Evolutionary conservation across 2,329 filamentous ascomycete genomes (phyloP), one percentile per base, ranked within the genome.

Genomic region (Hypoxylon sp.): DNA sequence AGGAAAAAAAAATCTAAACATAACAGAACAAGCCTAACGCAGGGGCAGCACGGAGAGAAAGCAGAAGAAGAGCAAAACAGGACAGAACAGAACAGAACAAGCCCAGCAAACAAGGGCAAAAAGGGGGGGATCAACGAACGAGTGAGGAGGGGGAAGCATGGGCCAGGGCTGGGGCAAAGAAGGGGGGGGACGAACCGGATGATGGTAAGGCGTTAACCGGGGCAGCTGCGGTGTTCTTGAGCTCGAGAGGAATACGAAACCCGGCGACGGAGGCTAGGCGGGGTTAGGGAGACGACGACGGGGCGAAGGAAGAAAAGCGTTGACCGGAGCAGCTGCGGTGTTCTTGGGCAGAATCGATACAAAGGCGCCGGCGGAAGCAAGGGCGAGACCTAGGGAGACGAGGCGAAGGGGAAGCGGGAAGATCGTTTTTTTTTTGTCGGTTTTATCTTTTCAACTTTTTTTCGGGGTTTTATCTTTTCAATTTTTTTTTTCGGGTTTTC

Each of bases 281-380:
- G 18, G 35, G 15, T 27, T 4, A 21, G 2, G 35, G 29, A 8
- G 15, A 33, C 21, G 17, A 40, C n/a, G n/a, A 9, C 35, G 35
- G 35, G 13, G 35, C 17, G 35, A 29, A 29, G 3, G 18, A 6
- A n/a, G 20, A 10, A 13, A 15, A 13, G 38, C 38, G 6, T 41
- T 41, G n/a, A 41, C 38, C 38, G 38, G 38, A 41, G 38, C 38
- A 41, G 38, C 38, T 41, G 38, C 38, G 38, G 38, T 41, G 38
- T 41, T 41, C 38, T 41, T 41, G 18, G 38, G 8, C 20, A 23
- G 11, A n/a, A 9, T 6, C 26, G 21, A 21, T 21, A 40, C 35
- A 21, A 40, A 40, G 38, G 20, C 20, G 4, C 11, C 38, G 17
- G 15, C 20, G 38, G 38, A 23, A 40, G 20, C 38, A n/a, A 41